These are phyloP conservation scores for Thuja plicata DNA, from an alignment of 83 land plant species.

Conservation along the genomic window DNA sequence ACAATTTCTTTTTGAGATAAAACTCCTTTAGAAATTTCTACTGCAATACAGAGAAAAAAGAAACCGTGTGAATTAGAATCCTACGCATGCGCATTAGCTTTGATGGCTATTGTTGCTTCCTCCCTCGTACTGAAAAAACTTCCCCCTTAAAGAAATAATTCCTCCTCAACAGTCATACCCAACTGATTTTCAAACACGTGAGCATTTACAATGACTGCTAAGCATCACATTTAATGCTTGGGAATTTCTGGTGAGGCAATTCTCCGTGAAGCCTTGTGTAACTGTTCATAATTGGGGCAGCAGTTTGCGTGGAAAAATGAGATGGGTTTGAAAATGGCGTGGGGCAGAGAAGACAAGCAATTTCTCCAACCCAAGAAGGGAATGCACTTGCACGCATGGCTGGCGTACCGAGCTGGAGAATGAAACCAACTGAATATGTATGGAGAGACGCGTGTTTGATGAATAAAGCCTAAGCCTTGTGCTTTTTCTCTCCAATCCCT, in stretches of 20 bases:
- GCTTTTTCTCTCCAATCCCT: not conserved
- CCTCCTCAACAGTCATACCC: not conserved
- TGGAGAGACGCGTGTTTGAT: constrained; percentile 4
- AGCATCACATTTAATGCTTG: not conserved
- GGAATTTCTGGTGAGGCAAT: not conserved
- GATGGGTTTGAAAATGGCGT: not conserved
- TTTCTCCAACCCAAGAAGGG: not conserved
- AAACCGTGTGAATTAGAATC: not conserved
- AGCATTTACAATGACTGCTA: not conserved
- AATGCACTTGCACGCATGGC: constrained; percentile 6
- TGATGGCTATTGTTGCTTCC: too few relatives aligned
- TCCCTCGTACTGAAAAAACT: too few relatives aligned
- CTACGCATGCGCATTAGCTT: too few relatives aligned
- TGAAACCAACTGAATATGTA: constrained; percentile 1
- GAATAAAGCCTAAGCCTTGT: not conserved
- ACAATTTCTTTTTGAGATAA: not conserved
- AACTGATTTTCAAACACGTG: not conserved
- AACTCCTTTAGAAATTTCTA: not conserved
- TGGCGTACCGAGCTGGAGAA: not conserved
- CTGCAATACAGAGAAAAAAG: not conserved
- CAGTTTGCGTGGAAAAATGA: not conserved
- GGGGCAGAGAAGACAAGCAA: not conserved
- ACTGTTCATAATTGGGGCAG: not conserved
- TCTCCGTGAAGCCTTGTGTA: not conserved
- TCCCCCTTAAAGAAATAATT: not conserved